Evolutionary conservation across 2,329 filamentous ascomycete genomes (phyloP).

Genomic region (Sphaerostilbella broomeana): DNA sequence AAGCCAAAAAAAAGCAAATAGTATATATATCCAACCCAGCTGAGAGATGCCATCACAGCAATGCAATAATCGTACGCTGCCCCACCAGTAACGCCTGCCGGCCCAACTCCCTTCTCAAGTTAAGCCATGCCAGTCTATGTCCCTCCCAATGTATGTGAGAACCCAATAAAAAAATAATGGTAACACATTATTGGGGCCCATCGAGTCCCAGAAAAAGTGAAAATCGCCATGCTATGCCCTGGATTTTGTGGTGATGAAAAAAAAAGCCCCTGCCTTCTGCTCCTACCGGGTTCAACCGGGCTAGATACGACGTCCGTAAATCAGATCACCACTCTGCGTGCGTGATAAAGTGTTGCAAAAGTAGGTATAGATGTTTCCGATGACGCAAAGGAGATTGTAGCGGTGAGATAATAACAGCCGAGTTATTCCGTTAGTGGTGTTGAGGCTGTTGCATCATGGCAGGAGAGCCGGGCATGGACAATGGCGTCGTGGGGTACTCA

Average conservation of each 20-base stretch:
- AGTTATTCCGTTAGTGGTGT: conserved; percentile 5
- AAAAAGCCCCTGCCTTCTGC: conserved; percentile 1
- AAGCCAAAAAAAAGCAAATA: conserved; percentile 3
- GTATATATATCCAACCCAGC: conserved; percentile 8
- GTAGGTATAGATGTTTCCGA: conserved; percentile 1
- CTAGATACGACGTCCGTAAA: conserved; percentile 3
- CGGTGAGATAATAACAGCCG: conserved; percentile 1
- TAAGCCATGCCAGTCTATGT: conserved; percentile 7
- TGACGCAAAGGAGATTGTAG: conserved; percentile 6
- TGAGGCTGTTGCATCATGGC: conserved; percentile 33
- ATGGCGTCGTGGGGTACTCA: conserved; percentile 62
- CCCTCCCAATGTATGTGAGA: neutral
- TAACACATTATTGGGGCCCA: conserved; percentile 11
- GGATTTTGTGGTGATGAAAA: conserved; percentile 8
- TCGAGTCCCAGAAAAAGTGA: conserved; percentile 8
- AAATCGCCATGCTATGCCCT: conserved; percentile 13
- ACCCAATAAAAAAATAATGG: conserved; percentile 5
- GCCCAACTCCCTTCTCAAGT: conserved; percentile 5
- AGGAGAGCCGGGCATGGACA: conserved; percentile 67
- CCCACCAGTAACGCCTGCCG: conserved; percentile 13
- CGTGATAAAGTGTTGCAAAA: conserved; percentile 1
- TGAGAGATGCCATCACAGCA: conserved; percentile 10
- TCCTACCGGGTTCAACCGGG: conserved; percentile 3
- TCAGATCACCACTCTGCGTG: conserved; percentile 3
- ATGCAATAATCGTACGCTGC: conserved; percentile 12